Base-by-base conservation (phyloP, 768 basidiomycete species). In the Mycena maculata region DNA sequence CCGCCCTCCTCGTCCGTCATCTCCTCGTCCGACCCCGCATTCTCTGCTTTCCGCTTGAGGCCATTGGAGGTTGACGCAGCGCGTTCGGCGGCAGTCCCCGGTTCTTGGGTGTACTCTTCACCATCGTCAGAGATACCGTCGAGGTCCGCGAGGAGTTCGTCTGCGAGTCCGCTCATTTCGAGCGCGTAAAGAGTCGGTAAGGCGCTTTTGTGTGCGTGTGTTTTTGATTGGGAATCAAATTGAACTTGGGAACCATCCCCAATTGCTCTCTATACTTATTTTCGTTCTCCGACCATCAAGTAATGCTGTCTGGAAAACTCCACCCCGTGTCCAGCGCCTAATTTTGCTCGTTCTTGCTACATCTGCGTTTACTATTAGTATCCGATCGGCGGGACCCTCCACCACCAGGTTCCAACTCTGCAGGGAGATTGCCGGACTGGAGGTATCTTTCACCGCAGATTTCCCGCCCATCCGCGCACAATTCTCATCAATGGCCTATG, bases 101-200 rank as follows among this genome's bases (percentile, higher is more conserved):
- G 74, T 33, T 80, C 77, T 49, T 89, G 85, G 39, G 87, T 83
- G 54, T 84, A 80, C 18, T 88, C 84, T 28, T 82, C 86, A 22
- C 77, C 88, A 33, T 85, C 91, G 65, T 90, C 92, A 7, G 92
- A 94, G 61, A 94, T 86, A 52, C 89, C 94, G 49, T 96, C 94
- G 16, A 98, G 89, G 79, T 98, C 96, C 31, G 94, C 95, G 18
- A 98, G 83, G 20, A 98, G 90, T 76, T 97, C 95, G 80, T 98
- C 92, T 23, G 95, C 97, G 30, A 98, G 88, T 55, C 88, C 88
- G 74, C 89, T 90, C 92, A 94, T 94, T 49, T 47, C 31, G 48
- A 27, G 60, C 56, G 60, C 56, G 63, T 61, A 65, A 57, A 48
- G 58, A 45, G 28, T 22, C n/a, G 44, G 22, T 4, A 18, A 42